Conservation (phyloP, 306 rosid species). For the Benincasa hispida region DNA sequence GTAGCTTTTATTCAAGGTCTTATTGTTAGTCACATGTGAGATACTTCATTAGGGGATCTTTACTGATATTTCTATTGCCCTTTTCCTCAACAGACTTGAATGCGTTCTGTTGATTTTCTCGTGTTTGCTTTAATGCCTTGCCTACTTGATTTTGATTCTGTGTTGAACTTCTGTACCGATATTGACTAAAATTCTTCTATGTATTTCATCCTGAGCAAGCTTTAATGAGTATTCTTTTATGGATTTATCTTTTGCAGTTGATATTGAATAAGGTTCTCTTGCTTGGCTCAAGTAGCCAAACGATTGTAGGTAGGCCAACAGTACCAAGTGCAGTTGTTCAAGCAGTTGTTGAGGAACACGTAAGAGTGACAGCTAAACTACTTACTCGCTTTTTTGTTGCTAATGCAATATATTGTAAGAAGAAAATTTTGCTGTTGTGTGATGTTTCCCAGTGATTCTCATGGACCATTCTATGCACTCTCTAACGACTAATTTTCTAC, state of each 20-base stretch:
- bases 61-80: neutral
- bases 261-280: conserved; percentile 63
- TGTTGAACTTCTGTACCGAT: neutral
- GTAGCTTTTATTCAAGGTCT: neutral
- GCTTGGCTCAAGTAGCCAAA: conserved; percentile 69
- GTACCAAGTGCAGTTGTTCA: conserved; percentile 70
- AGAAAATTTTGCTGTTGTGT: neutral
- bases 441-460: neutral
- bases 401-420: neutral
- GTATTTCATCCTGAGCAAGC: neutral
- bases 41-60: neutral
- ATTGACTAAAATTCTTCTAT: neutral
- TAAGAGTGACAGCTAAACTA: conserved; percentile 25
- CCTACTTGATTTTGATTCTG: neutral
- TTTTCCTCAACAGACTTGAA: neutral
- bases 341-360: conserved; percentile 95
- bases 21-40: neutral
- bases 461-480: neutral
- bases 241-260: conserved; percentile 43
- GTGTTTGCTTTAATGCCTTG: neutral
- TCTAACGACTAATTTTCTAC: neutral
- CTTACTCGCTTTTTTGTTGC: neutral
- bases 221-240: neutral
- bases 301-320: conserved; percentile 76
- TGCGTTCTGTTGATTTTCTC: neutral